Conservation (phyloP, 768 basidiomycete genomes). For the Daedaleopsis nitida region DNA sequence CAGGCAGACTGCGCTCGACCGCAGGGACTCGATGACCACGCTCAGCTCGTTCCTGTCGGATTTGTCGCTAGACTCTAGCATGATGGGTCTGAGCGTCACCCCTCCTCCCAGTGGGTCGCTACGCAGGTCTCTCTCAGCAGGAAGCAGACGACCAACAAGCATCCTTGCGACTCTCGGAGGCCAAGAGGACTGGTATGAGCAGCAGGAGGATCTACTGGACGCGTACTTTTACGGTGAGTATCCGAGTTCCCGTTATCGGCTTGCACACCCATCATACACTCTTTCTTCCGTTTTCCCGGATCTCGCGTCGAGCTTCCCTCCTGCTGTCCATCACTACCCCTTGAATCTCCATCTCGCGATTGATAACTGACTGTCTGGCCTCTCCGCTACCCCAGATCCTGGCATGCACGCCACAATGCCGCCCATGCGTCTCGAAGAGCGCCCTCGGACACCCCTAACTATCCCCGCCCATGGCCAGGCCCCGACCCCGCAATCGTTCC, state of each 20-base stretch:
- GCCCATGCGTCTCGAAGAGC: constrained; percentile 12
- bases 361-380: background rate
- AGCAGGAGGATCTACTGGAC: constrained; percentile 40
- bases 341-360: background rate
- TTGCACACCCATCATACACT: background rate
- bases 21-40: constrained; percentile 30
- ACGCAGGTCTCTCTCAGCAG: constrained; percentile 24
- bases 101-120: constrained; percentile 18
- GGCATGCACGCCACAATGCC: constrained; percentile 16
- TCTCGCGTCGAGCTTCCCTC: background rate
- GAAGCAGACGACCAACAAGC: constrained; percentile 20
- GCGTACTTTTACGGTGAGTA: constrained; percentile 43
- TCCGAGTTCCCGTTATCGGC: background rate
- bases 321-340: background rate
- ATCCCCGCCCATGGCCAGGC: background rate
- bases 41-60: constrained; percentile 33
- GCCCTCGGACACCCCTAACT: constrained; percentile 9
- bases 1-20: constrained; percentile 10
- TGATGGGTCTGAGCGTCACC: constrained; percentile 25
- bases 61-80: constrained; percentile 31
- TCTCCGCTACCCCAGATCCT: constrained; percentile 18
- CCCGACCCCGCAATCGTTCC: constrained; percentile 1
- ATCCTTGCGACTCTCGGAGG: constrained; percentile 13
- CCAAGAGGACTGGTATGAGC: constrained; percentile 31
- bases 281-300: background rate